Percentiles rank a stretch among this genome's conserved stretches.
These are phyloP conservation scores for Cutaneotrichosporon sp. DNA, from an alignment of 1,284 basidiomycete species.

Conservation along the genomic window DNA sequence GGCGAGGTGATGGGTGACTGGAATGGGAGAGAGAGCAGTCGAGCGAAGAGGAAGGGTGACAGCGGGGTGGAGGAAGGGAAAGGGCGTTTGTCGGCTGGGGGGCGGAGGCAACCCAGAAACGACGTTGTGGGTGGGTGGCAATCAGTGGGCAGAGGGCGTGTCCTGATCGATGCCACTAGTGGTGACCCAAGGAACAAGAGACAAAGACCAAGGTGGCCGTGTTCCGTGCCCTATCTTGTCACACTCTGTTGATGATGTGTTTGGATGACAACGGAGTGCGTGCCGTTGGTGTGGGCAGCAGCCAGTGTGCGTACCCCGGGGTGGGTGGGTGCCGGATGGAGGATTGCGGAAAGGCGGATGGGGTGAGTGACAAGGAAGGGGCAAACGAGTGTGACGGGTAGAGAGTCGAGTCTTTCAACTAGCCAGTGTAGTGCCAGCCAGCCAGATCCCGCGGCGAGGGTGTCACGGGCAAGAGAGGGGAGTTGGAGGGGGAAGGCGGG, in stretches of 20 bases:
- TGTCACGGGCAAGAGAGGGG: not conserved
- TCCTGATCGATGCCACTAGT: not conserved
- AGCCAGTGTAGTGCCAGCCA: not conserved
- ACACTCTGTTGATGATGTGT: not conserved
- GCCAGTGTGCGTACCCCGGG: too few relatives aligned
- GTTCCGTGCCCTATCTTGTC: not conserved
- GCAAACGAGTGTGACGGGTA: conserved; percentile 8
- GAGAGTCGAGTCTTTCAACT: not conserved
- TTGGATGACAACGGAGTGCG: not conserved
- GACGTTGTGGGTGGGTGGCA: conserved; percentile 1
- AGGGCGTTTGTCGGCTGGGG: not conserved
- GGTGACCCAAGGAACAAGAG: not conserved
- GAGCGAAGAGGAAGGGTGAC: not conserved
- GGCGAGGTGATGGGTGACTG: not conserved
- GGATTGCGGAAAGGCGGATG: not conserved
- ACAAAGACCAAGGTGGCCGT: not conserved
- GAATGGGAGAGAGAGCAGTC: not conserved
- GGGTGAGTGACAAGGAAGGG: conserved; percentile 2
- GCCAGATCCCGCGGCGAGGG: too few relatives aligned
- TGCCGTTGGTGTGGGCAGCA: not conserved
- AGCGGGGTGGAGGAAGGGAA: not conserved
- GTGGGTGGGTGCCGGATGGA: not conserved
- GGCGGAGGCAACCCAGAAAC: not conserved
- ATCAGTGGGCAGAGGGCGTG: not conserved
- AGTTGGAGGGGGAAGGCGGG: not conserved